A percentile compares a stretch with the other conserved stretches of the same genome.
phyloP scores from a whole-genome alignment of 208 protist species.

The Leishmania amazonensis region DNA sequence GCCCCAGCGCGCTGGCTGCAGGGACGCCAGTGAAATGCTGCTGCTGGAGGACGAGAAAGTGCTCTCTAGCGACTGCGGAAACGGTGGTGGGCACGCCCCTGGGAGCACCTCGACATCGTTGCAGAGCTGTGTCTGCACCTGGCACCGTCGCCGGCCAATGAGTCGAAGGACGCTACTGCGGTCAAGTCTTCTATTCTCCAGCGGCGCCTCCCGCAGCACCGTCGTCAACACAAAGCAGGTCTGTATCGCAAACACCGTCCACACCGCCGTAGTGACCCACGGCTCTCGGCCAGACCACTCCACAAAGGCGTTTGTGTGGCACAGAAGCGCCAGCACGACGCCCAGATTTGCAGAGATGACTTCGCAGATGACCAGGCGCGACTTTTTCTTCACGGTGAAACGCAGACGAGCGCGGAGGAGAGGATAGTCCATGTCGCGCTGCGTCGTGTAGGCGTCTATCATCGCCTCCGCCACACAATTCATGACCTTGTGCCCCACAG shows the following conservation, averaged over 20 bases:
- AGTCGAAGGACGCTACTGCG: neutral
- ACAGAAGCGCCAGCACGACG: conserved; percentile 28
- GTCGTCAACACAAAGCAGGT: conserved; percentile 29
- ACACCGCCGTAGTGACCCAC: conserved; percentile 29
- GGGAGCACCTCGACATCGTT: conserved; percentile 1
- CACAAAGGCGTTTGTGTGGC: conserved; percentile 59
- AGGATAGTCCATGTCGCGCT: conserved; percentile 77
- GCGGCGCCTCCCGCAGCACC: conserved; percentile 19
- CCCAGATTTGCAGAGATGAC: conserved; percentile 38
- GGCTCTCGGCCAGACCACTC: conserved; percentile 45
- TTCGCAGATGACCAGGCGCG: conserved; percentile 47
- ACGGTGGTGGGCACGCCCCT: neutral
- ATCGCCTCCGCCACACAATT: conserved; percentile 78
- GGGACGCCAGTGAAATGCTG: neutral
- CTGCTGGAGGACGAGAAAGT: neutral
- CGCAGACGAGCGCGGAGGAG: conserved; percentile 52
- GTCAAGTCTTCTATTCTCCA: conserved; percentile 8
- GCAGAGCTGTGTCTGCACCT: neutral
- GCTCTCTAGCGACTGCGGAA: neutral
- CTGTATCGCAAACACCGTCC: conserved; percentile 22
- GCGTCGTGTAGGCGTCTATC: conserved; percentile 69
- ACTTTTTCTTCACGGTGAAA: conserved; percentile 60
- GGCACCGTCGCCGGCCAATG: neutral
- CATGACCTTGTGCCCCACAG: conserved; percentile 73
- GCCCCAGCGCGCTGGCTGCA: neutral